Base-by-base conservation (phyloP, 2,329 filamentous ascomycete genomes). In the Fusarium siculi region DNA sequence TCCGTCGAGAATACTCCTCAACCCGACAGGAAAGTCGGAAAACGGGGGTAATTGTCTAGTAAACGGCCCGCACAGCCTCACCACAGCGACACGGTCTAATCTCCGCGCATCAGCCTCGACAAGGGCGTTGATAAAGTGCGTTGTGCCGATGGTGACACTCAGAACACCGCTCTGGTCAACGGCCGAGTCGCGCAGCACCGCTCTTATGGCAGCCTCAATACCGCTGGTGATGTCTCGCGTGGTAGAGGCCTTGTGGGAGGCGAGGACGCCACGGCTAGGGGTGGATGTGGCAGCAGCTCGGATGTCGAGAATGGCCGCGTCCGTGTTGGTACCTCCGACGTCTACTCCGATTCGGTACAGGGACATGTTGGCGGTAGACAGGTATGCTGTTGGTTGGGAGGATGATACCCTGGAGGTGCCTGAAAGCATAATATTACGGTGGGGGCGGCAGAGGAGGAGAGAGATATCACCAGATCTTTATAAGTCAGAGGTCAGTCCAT, bases 221-320 rank as follows among this genome's bases (percentile, higher is more conserved):
- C 86, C 87, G 56, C 80, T 81, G 40, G 86, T 87, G 42, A 87
- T 85, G 74, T 88, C 84, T n/a, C 81, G 71, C 4, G 85, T 87
- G 0, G 86, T 88, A 2, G 84, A 79, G 7, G 85, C 83, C 76
- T 88, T 88, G 77, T 84, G 81, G 21, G 84, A 86, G 8, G 85
- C 85, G 9, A 85, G 74, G 14, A 87, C 83, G 28, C 84, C 84
- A 44, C 83, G 81, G 23, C 78, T 79, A 6, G 81, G 77, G 23
- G 74, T 75, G 46, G 81, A 75, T 8, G 74, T 75, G 56, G 81
- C 75, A 12, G 76, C 66, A 18, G 81, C 79, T n/a, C 75, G 80
- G 62, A 84, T 78, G 72, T 86, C 83, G 34, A 87, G 79, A 58
- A 87, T 81, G 30, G 83, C 85, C 36, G 83, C 82, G 70, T 87